phyloP scores from a whole-genome alignment of 495 filamentous ascomycete species.

The Darksidea phi region DNA sequence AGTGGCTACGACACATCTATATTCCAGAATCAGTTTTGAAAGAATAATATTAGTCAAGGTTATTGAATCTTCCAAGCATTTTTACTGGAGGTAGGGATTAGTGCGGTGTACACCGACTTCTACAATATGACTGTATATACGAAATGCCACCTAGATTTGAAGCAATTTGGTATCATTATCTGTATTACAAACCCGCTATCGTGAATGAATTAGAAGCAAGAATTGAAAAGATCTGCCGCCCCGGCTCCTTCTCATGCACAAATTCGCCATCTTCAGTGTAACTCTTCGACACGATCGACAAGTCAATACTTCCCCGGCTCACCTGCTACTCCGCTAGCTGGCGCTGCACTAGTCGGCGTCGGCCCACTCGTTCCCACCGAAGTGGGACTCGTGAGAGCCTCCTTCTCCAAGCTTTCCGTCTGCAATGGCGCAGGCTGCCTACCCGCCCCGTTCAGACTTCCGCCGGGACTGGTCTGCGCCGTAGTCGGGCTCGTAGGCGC shows the following conservation, averaged over 20 bases:
- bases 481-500: constrained; percentile 31
- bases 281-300: neutral
- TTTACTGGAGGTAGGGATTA: no score
- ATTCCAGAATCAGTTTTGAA: no score
- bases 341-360: constrained; percentile 17
- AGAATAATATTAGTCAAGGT: no score
- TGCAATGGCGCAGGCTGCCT: constrained; percentile 41
- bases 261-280: no score
- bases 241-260: no score
- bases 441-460: constrained; percentile 32
- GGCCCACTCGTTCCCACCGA: constrained; percentile 10
- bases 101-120: no score
- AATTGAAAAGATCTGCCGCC: neutral
- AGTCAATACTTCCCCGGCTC: constrained; percentile 26
- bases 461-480: neutral
- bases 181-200: neutral
- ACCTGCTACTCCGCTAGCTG: constrained; percentile 18
- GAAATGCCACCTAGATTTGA: neutral
- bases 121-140: no score
- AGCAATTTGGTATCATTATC: constrained; percentile 2
- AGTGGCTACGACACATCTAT: no score
- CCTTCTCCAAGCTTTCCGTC: constrained; percentile 39
- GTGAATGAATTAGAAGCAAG: neutral
- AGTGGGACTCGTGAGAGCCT: constrained; percentile 13
- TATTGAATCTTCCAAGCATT: no score